Percentiles rank a stretch among this genome's conserved stretches.
These are phyloP conservation scores for Tetracladium maxilliforme DNA, from an alignment of 2,329 filamentous ascomycete species.

Conservation along the genomic window DNA sequence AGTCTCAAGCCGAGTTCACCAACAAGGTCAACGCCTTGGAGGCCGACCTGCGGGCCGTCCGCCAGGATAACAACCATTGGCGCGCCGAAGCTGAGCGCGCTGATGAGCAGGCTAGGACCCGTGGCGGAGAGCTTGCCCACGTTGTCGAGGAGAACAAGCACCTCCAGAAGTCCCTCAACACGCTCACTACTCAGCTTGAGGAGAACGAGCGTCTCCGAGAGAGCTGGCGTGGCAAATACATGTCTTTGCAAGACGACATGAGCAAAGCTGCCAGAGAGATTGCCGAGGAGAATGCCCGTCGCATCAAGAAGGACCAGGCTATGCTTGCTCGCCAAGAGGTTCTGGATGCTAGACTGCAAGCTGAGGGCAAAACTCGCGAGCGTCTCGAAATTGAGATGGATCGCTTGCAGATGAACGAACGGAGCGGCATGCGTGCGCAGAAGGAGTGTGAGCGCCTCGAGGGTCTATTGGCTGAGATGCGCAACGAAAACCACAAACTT, in stretches of 20 bases:
- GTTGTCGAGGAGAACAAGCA: conserved; percentile 51
- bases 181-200: conserved; percentile 63
- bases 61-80: conserved; percentile 45
- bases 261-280: conserved; percentile 63
- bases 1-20: conserved; percentile 37
- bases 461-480: conserved; percentile 35
- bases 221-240: conserved; percentile 70
- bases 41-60: conserved; percentile 35
- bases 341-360: conserved; percentile 61
- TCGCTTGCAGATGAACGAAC: conserved; percentile 47
- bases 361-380: conserved; percentile 56
- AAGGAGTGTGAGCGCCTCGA: conserved; percentile 48
- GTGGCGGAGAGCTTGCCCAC: conserved; percentile 41
- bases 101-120: conserved; percentile 48
- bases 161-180: conserved; percentile 58
- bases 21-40: conserved; percentile 39
- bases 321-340: conserved; percentile 68
- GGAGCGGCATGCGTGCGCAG: conserved; percentile 48
- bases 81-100: conserved; percentile 45
- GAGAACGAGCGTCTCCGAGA: conserved; percentile 78
- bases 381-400: conserved; percentile 52
- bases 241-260: conserved; percentile 81
- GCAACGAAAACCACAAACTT: conserved; percentile 56
- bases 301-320: conserved; percentile 66
- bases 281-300: conserved; percentile 66